Base-by-base conservation (phyloP, 2,329 filamentous ascomycete species). In the Clarireedia monteithiana region DNA sequence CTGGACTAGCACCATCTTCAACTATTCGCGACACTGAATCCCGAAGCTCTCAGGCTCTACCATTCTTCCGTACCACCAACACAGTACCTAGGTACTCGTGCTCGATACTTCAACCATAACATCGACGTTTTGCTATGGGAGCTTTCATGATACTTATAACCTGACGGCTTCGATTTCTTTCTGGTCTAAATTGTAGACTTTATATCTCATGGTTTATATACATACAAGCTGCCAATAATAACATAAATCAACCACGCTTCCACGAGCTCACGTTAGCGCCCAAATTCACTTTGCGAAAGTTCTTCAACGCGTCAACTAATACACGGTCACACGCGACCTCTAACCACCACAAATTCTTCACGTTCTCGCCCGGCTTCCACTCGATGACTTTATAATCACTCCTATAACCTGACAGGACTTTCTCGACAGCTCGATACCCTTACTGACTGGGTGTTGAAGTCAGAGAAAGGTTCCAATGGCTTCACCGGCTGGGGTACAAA, bases 391-490 rank as follows among this genome's bases (percentile, higher is more conserved):
- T 52, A 54, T 42, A 40, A 46, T 34, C 9, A 47, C 23, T 57
- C 55, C 53, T 24, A 53, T 61, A 60, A 58, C 46, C 26, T 53
- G 53, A 27, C 39, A 50, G 51, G 58, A 64, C 53, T 57, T 58
- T 57, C 39, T 47, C 50, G 36, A 56, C 46, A 58, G 34, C 30
- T 55, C 48, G 54, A 61, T 56, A 55, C 30, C 53, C 56, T 56
- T 53, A 26, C 26, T 51, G 39, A n/a, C 34, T 48, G 48, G 58
- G 58, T 55, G 57, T 64, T 61, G 60, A 50, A 55, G 56, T 61
- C 59, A 59, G 20, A 27, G 50, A 47, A 56, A 51, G 56, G 45
- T 62, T 56, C 53, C 55, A 59, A 68, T 69, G 67, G 66, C 67
- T 44, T 64, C 66, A 53, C 61, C 64, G 45, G 59, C 60, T 52